Conservation (phyloP, 148 eudicot genomes). For the Beta vulgaris region DNA sequence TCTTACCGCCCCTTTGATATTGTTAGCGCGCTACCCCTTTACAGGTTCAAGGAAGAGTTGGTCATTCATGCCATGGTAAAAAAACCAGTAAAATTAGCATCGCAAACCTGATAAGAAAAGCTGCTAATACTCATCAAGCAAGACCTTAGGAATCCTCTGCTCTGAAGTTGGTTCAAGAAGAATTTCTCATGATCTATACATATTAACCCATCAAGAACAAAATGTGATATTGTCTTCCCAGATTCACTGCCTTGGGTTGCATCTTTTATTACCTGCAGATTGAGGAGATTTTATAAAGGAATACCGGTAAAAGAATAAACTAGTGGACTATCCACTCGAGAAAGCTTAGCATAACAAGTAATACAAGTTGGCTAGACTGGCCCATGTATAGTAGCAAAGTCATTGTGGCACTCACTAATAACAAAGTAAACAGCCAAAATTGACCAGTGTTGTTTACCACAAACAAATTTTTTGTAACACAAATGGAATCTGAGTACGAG, state of each 20-base stretch:
- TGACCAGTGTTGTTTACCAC: background rate
- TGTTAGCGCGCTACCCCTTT: too few relatives aligned
- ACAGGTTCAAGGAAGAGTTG: background rate
- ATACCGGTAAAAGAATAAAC: background rate
- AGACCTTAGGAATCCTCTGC: slow-evolving; percentile 93
- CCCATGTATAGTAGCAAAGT: background rate
- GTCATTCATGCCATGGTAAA: background rate
- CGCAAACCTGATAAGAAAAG: slow-evolving; percentile 66
- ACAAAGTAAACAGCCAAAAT: background rate
- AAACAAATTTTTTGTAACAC: background rate
- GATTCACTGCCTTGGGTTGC: slow-evolving; percentile 96
- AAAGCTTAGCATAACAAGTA: slow-evolving; percentile 3
- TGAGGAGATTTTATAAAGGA: background rate
- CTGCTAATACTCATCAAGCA: slow-evolving; percentile 85
- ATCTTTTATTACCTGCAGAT: slow-evolving; percentile 73
- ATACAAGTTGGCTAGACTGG: background rate
- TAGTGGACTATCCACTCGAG: background rate
- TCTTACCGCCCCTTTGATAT: background rate
- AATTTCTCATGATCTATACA: slow-evolving; percentile 90
- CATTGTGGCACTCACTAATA: background rate
- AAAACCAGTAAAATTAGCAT: background rate
- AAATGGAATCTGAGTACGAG: background rate
- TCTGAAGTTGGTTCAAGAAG: slow-evolving; percentile 88
- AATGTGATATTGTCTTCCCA: slow-evolving; percentile 75
- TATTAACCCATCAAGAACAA: slow-evolving; percentile 79